Evolutionary conservation across 768 basidiomycete species (phyloP), one percentile per base, ranked within the genome.

Genomic region (Stropharia rugosoannulata): DNA sequence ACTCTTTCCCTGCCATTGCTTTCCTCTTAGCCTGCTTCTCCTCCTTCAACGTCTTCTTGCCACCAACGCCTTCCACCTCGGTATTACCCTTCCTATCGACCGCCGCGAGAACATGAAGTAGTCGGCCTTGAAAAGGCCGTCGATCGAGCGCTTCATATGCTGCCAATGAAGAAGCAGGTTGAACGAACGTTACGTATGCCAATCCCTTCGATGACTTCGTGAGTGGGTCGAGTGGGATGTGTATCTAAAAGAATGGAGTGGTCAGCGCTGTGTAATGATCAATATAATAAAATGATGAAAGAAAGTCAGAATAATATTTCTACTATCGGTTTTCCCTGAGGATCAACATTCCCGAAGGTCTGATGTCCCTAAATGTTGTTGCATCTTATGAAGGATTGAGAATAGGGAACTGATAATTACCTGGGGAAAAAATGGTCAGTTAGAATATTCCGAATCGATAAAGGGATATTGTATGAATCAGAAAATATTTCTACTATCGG

Each of bases 61-160:
- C 72, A 2, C 70, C 74, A 15, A 78, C 75, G 0, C 63, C 73
- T 35, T 82, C 80, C 38, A 75, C 67, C 42, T 77, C 72, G 5
- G 69, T 61, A 47, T 78, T 79, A 27, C 80, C 70, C 62, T 78
- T 82, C 51, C 85, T 75, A 63, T 92, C 85, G 1, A 92, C 83
- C 0, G 93, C 94, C 0, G 90, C 90, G 0, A 99, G 77, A 51
- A 98, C 86, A 66, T 98, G 97, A 1, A 99, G 69, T 0, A 98
- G 69, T 27, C 97, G 85, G 3, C 97, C 97, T 72, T 95, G 94
- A 70, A 97, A 95, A 0, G 92, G 85, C 37, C 79, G 86, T 54
- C 85, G 85, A 67, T 98, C 95, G 35, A 98, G 78, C 0, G 77
- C 78, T 54, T 86, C 80, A 61, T 87, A 93, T 0, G 96, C 97